Evolutionary conservation across 1,139 yeast species (phyloP).

Genomic region (Nematodospora anomalae): DNA sequence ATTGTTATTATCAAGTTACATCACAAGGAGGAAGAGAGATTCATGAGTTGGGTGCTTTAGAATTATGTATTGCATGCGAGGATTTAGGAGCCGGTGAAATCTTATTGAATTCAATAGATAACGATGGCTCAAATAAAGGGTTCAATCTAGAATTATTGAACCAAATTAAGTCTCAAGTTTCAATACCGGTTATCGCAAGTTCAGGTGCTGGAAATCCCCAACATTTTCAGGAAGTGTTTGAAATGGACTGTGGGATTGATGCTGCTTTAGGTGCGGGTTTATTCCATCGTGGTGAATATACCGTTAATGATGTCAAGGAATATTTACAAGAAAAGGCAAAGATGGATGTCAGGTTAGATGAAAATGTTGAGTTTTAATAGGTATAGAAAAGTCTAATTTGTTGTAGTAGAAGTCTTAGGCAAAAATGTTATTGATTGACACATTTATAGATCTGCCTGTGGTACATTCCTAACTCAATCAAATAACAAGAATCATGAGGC

Average conservation of each 20-base stretch:
- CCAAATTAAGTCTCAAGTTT: conserved; percentile 73
- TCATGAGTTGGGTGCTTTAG: conserved; percentile 89
- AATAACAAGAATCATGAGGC: too few relatives aligned
- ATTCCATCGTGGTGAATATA: conserved; percentile 92
- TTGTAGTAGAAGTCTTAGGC: too few relatives aligned
- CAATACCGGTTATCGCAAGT: conserved; percentile 93
- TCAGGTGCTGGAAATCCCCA: conserved; percentile 94
- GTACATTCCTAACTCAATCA: too few relatives aligned
- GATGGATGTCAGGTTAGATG: conserved; percentile 91
- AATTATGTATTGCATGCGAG: conserved; percentile 84
- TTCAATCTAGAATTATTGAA: conserved; percentile 80
- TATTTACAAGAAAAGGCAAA: conserved; percentile 79
- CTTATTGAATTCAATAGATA: conserved; percentile 87
- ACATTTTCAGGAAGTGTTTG: conserved; percentile 86
- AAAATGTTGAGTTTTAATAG: conserved; percentile 52
- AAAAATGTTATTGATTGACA: too few relatives aligned
- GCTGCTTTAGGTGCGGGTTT: conserved; percentile 98
- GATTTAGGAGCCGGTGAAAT: conserved; percentile 97
- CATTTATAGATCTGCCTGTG: too few relatives aligned
- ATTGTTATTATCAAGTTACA: conserved; percentile 93
- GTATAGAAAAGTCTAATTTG: too few relatives aligned
- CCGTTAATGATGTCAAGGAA: conserved; percentile 78
- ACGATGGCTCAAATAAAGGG: conserved; percentile 93
- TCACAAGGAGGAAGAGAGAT: conserved; percentile 92
- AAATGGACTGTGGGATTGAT: conserved; percentile 71